Evolutionary conservation across 2,329 filamentous ascomycete genomes (phyloP).

Genomic region (Cladosporium sp.): DNA sequence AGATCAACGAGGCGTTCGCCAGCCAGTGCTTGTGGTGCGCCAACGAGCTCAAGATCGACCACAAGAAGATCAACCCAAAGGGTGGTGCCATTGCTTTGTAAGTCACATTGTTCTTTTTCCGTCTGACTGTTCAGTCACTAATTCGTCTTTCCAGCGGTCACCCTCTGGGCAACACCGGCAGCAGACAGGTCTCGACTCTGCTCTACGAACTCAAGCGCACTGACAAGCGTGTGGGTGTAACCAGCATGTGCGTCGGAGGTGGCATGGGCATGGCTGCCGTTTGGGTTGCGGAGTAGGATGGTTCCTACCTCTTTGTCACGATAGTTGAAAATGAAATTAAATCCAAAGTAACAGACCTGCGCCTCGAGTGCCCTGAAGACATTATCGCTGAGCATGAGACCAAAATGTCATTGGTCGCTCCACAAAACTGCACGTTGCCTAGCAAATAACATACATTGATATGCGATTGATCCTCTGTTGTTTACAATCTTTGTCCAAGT

Average conservation of each 20-base stretch:
- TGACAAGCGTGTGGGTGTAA: constrained; percentile 80
- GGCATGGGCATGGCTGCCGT: constrained; percentile 98
- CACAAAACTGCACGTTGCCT: no score
- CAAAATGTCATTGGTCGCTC: no score
- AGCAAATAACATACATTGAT: no score
- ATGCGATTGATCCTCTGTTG: no score
- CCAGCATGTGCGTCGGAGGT: constrained; percentile 94
- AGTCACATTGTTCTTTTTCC: constrained; percentile 9
- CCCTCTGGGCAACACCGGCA: constrained; percentile 89
- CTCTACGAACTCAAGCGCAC: constrained; percentile 85
- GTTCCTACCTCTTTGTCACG: background rate
- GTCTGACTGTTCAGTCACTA: constrained; percentile 66
- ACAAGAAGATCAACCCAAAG: constrained; percentile 93
- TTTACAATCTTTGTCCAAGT: no score
- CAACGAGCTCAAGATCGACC: constrained; percentile 76
- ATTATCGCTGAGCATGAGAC: no score
- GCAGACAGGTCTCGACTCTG: constrained; percentile 87
- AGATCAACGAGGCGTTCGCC: constrained; percentile 99
- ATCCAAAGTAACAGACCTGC: no score
- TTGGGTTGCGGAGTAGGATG: constrained; percentile 80
- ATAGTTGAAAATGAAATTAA: background rate
- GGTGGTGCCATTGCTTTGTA: constrained; percentile 86
- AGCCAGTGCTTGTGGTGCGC: constrained; percentile 92
- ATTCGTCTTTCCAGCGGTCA: constrained; percentile 59
- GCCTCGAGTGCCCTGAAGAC: no score